Percentiles rank a stretch among this genome's conserved stretches.
Conservation (phyloP, 306 rosid genomes). For the Castanospermum australe region DNA sequence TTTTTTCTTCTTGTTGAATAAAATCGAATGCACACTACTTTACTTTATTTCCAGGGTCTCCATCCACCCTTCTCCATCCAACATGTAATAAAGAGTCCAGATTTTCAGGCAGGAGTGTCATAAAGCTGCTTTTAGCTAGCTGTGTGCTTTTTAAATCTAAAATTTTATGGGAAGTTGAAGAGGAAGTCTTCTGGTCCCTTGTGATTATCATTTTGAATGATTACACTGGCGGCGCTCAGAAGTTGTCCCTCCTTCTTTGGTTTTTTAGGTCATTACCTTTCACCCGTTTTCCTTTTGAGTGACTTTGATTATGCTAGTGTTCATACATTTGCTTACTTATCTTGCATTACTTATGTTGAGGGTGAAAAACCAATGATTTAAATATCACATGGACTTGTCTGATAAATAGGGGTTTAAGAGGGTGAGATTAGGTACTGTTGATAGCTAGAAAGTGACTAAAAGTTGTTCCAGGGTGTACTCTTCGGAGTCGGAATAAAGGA, state of each 20-base stretch:
- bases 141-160: neutral
- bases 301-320: constrained; percentile 5
- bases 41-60: neutral
- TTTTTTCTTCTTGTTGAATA: neutral
- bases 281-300: constrained; percentile 4
- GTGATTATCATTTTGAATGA: constrained; percentile 67
- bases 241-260: constrained; percentile 68
- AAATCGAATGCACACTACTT: neutral
- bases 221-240: constrained; percentile 93
- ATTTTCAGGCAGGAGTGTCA: neutral
- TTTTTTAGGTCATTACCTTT: constrained; percentile 3
- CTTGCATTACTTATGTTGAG: constrained; percentile 25
- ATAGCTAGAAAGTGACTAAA: constrained; percentile 36
- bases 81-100: constrained; percentile 16
- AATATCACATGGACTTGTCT: constrained; percentile 82
- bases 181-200: constrained; percentile 28
- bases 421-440: constrained; percentile 27
- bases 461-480: constrained; percentile 32
- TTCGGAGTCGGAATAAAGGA: constrained; percentile 13
- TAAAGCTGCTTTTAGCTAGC: neutral
- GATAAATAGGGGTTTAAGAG: constrained; percentile 26
- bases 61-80: constrained; percentile 23
- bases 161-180: constrained; percentile 40
- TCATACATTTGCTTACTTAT: constrained; percentile 4
- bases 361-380: constrained; percentile 53